phyloP scores from a whole-genome alignment of 2,329 filamentous ascomycete genomes.

The Coleophoma cylindrospora region DNA sequence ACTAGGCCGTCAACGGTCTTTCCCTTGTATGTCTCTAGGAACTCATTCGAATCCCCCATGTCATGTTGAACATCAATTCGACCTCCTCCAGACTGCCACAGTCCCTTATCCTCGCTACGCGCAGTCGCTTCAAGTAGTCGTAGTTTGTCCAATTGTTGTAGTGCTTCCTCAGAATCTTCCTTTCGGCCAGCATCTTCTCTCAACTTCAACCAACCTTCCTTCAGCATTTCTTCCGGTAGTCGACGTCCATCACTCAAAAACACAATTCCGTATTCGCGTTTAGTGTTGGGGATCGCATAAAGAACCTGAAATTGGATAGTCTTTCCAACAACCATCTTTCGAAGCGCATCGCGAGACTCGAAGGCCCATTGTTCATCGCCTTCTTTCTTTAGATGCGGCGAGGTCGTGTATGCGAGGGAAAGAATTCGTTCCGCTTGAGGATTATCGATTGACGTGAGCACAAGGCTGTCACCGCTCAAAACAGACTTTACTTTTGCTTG shows the following conservation, averaged over 20 bases:
- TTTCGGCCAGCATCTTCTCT: slow-evolving; percentile 91
- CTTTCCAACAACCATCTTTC: slow-evolving; percentile 80
- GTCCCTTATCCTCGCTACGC: slow-evolving; percentile 70
- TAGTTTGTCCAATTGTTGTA: slow-evolving; percentile 69
- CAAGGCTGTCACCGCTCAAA: slow-evolving; percentile 85
- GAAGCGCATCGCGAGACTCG: slow-evolving; percentile 89
- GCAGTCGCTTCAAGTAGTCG: slow-evolving; percentile 74
- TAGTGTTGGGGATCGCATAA: slow-evolving; percentile 80
- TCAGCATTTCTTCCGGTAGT: slow-evolving; percentile 77
- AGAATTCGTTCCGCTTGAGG: slow-evolving; percentile 78
- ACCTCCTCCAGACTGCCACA: slow-evolving; percentile 66
- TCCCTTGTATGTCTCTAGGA: slow-evolving; percentile 81
- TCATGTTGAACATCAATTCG: slow-evolving; percentile 78
- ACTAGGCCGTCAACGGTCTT: slow-evolving; percentile 80
- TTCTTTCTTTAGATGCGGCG: slow-evolving; percentile 80
- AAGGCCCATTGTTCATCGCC: slow-evolving; percentile 92
- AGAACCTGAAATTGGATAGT: slow-evolving; percentile 77
- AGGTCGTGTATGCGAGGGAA: slow-evolving; percentile 87
- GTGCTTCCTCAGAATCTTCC: slow-evolving; percentile 75
- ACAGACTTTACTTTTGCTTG: slow-evolving; percentile 86
- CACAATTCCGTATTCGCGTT: slow-evolving; percentile 83
- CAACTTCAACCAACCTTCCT: slow-evolving; percentile 88
- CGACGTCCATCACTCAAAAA: slow-evolving; percentile 69
- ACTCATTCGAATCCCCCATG: slow-evolving; percentile 66
- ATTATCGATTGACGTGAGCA: slow-evolving; percentile 78